Conservation (phyloP, 2,329 filamentous ascomycete genomes). For the Corinectria fuckeliana region DNA sequence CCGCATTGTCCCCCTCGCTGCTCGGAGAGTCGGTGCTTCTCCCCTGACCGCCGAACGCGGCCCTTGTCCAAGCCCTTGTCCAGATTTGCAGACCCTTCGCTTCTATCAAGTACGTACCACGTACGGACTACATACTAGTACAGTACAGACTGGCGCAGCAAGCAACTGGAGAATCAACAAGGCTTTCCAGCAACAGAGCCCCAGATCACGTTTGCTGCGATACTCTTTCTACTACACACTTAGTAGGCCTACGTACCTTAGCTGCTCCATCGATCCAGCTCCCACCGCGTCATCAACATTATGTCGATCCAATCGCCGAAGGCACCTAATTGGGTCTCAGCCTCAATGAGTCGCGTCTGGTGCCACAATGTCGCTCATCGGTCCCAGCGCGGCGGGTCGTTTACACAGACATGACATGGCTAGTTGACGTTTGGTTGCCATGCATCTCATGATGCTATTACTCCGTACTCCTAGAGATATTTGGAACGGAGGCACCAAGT, state of each 20-base stretch:
- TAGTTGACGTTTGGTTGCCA: conserved; percentile 16
- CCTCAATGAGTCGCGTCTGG: conserved; percentile 23
- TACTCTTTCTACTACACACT: too few relatives aligned
- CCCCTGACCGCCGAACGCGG: conserved; percentile 14
- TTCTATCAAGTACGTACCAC: not conserved
- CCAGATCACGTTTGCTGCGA: conserved; percentile 31
- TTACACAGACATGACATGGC: conserved; percentile 5
- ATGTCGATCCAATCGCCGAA: conserved; percentile 18
- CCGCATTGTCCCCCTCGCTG: conserved; percentile 4
- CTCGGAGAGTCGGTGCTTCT: conserved; percentile 22
- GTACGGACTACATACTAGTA: too few relatives aligned
- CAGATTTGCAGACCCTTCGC: conserved; percentile 21
- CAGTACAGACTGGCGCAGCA: conserved; percentile 24
- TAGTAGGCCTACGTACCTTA: too few relatives aligned
- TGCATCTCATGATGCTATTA: conserved; percentile 1
- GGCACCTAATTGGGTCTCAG: conserved; percentile 17
- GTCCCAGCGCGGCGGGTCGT: conserved; percentile 30
- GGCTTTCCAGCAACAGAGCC: conserved; percentile 19
- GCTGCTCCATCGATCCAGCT: conserved; percentile 22
- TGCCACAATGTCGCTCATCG: conserved; percentile 18
- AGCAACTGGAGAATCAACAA: conserved; percentile 29
- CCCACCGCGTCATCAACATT: conserved; percentile 22
- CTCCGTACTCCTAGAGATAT: not conserved
- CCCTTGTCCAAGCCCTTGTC: conserved; percentile 19
- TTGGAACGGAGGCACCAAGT: conserved; percentile 23